Conservation (phyloP, 2,329 filamentous ascomycete genomes). For the Aspergillus neoniger region DNA sequence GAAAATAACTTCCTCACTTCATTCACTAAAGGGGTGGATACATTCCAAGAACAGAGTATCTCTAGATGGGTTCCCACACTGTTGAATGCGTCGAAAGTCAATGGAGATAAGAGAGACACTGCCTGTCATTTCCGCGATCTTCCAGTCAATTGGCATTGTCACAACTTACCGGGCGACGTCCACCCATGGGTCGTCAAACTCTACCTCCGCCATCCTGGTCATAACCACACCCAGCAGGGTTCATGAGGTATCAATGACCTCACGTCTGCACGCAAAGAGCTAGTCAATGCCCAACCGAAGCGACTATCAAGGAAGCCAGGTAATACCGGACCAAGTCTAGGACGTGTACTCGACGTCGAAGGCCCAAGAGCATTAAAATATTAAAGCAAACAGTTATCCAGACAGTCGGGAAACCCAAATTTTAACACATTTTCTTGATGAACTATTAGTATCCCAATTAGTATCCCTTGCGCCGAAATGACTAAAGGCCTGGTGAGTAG, state of each 20-base stretch:
- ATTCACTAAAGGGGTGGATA: no score
- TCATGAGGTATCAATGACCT: constrained; percentile 1
- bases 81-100: no score
- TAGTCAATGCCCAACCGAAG: background rate
- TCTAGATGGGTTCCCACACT: no score
- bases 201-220: background rate
- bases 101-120: no score
- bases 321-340: background rate
- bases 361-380: no score
- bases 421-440: background rate
- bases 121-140: background rate
- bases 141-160: background rate
- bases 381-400: background rate
- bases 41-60: no score
- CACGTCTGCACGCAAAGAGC: background rate
- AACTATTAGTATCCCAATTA: no score
- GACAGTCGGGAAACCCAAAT: rapidly evolving
- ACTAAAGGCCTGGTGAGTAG: background rate
- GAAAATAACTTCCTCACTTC: no score
- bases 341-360: background rate
- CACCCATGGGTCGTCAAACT: background rate
- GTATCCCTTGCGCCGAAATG: background rate
- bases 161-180: no score
- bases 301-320: background rate
- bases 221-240: background rate